These are phyloP conservation scores for Thelonectria rubi DNA, from an alignment of 2,329 filamentous ascomycete species.

Conservation along the genomic window DNA sequence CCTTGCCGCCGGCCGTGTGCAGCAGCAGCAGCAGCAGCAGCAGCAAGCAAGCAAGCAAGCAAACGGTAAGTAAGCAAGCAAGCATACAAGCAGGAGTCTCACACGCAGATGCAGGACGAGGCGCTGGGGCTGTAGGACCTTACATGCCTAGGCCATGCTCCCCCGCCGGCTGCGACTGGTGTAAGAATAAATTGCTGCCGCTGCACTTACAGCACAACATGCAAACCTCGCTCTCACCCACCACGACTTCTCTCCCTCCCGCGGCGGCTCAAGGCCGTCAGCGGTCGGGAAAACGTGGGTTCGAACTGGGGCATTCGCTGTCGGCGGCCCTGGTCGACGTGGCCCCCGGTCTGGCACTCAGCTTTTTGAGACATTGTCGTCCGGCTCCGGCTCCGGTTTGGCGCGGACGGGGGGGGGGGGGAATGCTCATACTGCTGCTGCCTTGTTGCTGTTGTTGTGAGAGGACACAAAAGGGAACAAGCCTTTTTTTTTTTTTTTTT, in stretches of 20 bases:
- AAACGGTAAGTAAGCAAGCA: no score
- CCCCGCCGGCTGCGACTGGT: no score
- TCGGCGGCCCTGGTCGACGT: slow-evolving; percentile 32
- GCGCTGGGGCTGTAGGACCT: no score
- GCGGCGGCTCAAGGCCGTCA: slow-evolving; percentile 24
- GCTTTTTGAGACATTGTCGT: slow-evolving; percentile 16
- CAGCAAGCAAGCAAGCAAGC: no score
- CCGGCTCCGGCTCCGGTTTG: slow-evolving; percentile 28
- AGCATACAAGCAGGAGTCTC: no score
- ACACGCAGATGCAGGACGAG: no score
- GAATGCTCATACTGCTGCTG: background rate
- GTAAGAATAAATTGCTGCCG: slow-evolving; percentile 6
- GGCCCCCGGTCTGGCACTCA: slow-evolving; percentile 34
- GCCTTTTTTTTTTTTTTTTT: no score
- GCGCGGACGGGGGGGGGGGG: slow-evolving; percentile 10
- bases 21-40: slow-evolving; percentile 16
- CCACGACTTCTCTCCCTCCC: background rate
- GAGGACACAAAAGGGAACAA: slow-evolving; percentile 1
- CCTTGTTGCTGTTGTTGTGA: slow-evolving; percentile 4
- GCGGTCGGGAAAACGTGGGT: slow-evolving; percentile 37
- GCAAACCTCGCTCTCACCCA: no score
- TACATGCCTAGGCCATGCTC: no score
- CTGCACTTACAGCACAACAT: background rate
- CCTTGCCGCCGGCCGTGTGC: slow-evolving; percentile 20
- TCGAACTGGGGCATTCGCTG: slow-evolving; percentile 25